These are phyloP conservation scores for Cladosporium sp. DNA, from an alignment of 2,329 filamentous ascomycete genomes.

Conservation along the genomic window DNA sequence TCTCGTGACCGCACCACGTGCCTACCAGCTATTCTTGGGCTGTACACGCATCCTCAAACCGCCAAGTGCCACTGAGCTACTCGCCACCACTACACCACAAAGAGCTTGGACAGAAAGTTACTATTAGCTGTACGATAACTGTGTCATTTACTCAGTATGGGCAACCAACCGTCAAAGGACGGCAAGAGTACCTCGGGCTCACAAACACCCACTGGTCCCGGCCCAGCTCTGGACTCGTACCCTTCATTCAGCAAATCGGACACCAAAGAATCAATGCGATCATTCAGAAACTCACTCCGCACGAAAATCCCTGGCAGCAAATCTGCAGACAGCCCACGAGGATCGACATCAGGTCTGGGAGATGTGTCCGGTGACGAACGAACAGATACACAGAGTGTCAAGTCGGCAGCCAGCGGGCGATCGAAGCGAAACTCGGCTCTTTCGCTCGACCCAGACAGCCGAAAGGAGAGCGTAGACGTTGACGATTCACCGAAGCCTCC, in stretches of 20 bases:
- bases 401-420: conserved; percentile 63
- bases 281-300: conserved; percentile 74
- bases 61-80: neutral
- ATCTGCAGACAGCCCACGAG: conserved; percentile 73
- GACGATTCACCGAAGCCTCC: conserved; percentile 53
- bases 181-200: conserved; percentile 47
- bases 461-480: conserved; percentile 22
- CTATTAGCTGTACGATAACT: neutral
- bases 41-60: neutral
- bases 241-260: conserved; percentile 91
- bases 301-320: conserved; percentile 81
- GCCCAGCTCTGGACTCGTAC: conserved; percentile 74
- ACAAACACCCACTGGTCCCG: conserved; percentile 46
- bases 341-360: conserved; percentile 63
- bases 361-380: conserved; percentile 62
- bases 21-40: neutral
- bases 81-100: neutral
- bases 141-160: conserved; percentile 53
- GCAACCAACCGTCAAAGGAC: conserved; percentile 70
- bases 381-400: conserved; percentile 73
- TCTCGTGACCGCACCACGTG: neutral
- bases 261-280: conserved; percentile 87
- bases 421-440: conserved; percentile 26
- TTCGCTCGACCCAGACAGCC: conserved; percentile 34
- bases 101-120: conserved; percentile 10